Percentiles rank a stretch among this genome's conserved stretches.
Conservation (phyloP, 2,329 filamentous ascomycete genomes). For the Ophiobolus disseminans region DNA sequence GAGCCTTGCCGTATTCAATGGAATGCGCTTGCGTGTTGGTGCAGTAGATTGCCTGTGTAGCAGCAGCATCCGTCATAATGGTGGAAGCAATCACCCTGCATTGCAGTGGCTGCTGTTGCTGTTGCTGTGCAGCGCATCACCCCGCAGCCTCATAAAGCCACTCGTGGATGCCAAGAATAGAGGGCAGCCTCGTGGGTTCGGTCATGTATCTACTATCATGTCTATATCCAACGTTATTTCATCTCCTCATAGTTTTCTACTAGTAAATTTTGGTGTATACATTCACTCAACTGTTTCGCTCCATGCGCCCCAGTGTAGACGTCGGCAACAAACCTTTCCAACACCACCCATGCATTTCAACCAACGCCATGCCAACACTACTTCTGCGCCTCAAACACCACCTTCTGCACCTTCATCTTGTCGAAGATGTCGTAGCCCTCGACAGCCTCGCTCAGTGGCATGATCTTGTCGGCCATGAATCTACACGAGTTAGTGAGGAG, state of each 20-base stretch:
- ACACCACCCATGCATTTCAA: constrained; percentile 3
- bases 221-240: too few species aligned
- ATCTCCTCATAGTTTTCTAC: too few species aligned
- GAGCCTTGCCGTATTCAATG: constrained; percentile 36
- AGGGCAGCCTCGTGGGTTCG: too few species aligned
- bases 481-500: constrained; percentile 27
- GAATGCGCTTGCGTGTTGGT: constrained; percentile 18
- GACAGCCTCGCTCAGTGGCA: constrained; percentile 58
- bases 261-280: too few species aligned
- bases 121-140: neutral
- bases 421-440: constrained; percentile 62
- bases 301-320: too few species aligned
- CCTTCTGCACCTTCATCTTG: constrained; percentile 61
- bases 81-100: constrained; percentile 21
- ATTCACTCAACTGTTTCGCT: too few species aligned
- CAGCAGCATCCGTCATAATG: constrained; percentile 14
- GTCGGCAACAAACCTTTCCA: neutral
- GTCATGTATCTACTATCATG: too few species aligned
- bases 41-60: constrained; percentile 15
- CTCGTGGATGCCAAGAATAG: too few species aligned
- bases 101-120: constrained; percentile 7
- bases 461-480: constrained; percentile 62
- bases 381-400: constrained; percentile 57
- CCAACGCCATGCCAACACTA: constrained; percentile 19
- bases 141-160: constrained; percentile 2